phyloP scores from a whole-genome alignment of 176 grass and related monocot species.

The Rhipidocladum racemiflorum region DNA sequence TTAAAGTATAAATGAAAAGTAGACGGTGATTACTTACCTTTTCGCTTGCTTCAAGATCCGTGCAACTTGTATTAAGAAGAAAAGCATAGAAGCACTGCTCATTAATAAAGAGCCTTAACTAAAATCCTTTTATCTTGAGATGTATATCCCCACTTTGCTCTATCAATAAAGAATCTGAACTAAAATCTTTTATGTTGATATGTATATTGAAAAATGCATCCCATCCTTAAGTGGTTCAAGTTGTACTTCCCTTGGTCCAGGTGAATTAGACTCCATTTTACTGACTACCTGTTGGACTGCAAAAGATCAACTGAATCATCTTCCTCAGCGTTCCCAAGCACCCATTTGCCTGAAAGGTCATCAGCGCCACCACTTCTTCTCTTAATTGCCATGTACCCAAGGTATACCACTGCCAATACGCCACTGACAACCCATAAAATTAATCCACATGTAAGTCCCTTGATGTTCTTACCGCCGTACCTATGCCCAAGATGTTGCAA shows the following conservation, averaged over 20 bases:
- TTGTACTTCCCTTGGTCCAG: constrained; percentile 58
- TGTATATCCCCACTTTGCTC: neutral
- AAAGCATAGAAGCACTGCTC: no score
- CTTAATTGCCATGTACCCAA: constrained; percentile 57
- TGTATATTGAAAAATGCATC: constrained; percentile 2
- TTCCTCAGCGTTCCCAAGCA: constrained; percentile 60
- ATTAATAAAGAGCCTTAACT: constrained; percentile 5
- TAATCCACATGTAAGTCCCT: constrained; percentile 79
- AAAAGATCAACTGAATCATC: constrained; percentile 74
- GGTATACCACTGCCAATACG: constrained; percentile 45
- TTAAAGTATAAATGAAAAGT: no score
- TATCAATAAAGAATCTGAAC: constrained; percentile 32
- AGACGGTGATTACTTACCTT: no score
- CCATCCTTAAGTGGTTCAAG: constrained; percentile 72
- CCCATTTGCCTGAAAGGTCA: constrained; percentile 44
- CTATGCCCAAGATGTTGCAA: constrained; percentile 79
- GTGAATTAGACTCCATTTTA: constrained; percentile 54
- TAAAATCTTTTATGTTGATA: constrained; percentile 22
- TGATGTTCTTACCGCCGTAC: constrained; percentile 63
- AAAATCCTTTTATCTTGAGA: neutral
- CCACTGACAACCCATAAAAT: constrained; percentile 57
- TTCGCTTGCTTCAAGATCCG: no score
- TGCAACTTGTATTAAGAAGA: no score
- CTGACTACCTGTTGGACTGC: constrained; percentile 29
- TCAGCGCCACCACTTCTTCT: constrained; percentile 45